Evolutionary conservation across 1,284 basidiomycete species (phyloP), one percentile per base, ranked within the genome.

Genomic region (Irpex sp.): DNA sequence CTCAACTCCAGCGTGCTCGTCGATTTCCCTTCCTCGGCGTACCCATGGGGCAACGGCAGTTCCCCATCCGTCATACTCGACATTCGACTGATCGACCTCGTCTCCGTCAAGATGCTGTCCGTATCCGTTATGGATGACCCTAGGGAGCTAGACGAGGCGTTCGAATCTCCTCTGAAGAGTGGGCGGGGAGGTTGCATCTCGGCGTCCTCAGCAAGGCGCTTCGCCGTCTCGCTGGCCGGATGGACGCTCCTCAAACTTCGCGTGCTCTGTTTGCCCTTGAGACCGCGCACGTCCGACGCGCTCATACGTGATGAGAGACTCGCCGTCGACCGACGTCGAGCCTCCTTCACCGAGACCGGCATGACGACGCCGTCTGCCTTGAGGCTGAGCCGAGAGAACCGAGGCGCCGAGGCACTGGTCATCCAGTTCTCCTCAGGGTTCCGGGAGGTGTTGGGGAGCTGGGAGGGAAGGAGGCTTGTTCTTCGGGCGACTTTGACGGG

Each of bases 341-440:
- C 67, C 38, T 69, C 69, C 56, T 68, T 68, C n/a, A 78, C 78
- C 36, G 78, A 75, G 1, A 82, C 69, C 31, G 82, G 83, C 57
- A 85, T 71, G 15, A 84, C 73, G 19, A 83, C 78, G 57, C 72
- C 72, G 8, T 76, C 69, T 2, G 74, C 71, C 9, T 74, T 71
- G 5, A 84, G 72, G 8, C 78, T 74, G 21, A 79, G 70, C 2
- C 82, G 75, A 52, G 78, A 76, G 71, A 84, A 84, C 48, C 73
- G 75, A 4, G 82, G 82, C 1, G 78, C 78, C 4, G 72, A 71
- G 31, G 76, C 76, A 21, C 72, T 63, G 0, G 78, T 74, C 55
- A 81, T 73, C 82, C 82, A 83, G 61, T 77, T 76, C 40, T 63
- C 62, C 62, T 71, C 72, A 1, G 71, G 69, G 60, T 66, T 66